These are phyloP conservation scores for Cotoneaster glaucophyllus DNA, from an alignment of 306 rosid species.

Conservation along the genomic window DNA sequence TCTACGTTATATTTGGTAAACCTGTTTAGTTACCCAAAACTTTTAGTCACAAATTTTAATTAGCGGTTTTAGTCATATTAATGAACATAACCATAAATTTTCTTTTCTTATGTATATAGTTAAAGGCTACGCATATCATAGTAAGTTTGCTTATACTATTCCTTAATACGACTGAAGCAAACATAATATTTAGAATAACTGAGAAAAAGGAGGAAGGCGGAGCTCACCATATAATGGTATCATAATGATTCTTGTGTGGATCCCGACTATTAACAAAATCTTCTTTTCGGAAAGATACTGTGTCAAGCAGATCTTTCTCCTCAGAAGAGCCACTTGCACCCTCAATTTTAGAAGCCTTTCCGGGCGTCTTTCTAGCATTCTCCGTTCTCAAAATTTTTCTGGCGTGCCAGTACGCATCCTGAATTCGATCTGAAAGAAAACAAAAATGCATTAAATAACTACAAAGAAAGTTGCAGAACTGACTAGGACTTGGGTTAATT, in stretches of 20 bases:
- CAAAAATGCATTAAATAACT: background rate
- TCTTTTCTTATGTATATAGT: background rate
- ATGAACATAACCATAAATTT: background rate
- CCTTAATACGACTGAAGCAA: background rate
- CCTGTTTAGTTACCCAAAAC: background rate
- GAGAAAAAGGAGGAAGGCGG: background rate
- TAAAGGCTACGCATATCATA: background rate
- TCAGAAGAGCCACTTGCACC: conserved; percentile 23
- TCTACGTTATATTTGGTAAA: background rate
- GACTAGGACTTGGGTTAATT: background rate
- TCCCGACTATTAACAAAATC: conserved; percentile 53
- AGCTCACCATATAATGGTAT: conserved; percentile 76
- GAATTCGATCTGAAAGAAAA: conserved; percentile 51
- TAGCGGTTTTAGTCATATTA: background rate
- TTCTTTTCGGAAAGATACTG: conserved; percentile 64
- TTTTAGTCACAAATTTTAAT: background rate
- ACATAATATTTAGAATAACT: background rate
- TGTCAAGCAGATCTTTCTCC: conserved; percentile 31
- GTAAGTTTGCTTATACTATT: background rate
- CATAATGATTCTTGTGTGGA: conserved; percentile 52
- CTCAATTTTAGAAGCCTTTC: conserved; percentile 27
- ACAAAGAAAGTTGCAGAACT: background rate
- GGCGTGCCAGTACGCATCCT: conserved; percentile 71
- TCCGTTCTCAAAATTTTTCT: conserved; percentile 38
- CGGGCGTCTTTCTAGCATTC: conserved; percentile 27